These are phyloP conservation scores for Penicillium turbatum DNA, from an alignment of 495 filamentous ascomycete genomes.

Conservation along the genomic window DNA sequence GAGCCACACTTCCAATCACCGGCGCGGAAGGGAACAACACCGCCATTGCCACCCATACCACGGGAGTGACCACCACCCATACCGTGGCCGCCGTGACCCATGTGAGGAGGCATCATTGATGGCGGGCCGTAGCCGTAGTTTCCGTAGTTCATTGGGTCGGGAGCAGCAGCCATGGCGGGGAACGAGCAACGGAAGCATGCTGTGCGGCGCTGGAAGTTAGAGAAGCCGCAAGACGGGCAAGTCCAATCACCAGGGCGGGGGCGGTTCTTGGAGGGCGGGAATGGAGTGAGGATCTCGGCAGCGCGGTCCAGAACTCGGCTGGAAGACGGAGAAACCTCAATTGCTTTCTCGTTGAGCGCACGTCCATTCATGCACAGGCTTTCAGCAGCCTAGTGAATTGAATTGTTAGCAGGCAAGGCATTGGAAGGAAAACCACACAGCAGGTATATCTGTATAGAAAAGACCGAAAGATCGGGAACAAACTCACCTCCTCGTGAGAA, in stretches of 20 bases:
- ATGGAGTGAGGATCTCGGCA: slow-evolving; percentile 89
- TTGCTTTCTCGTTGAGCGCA: slow-evolving; percentile 95
- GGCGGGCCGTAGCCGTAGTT: slow-evolving; percentile 71
- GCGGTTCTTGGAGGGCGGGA: slow-evolving; percentile 97
- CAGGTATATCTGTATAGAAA: neutral
- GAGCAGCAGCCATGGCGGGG: slow-evolving; percentile 79
- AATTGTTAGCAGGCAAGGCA: slow-evolving; percentile 20
- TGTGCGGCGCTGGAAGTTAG: slow-evolving; percentile 93
- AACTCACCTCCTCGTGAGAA: slow-evolving; percentile 94
- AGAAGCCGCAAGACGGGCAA: slow-evolving; percentile 81
- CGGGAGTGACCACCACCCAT: slow-evolving; percentile 65
- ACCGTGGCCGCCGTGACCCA: slow-evolving; percentile 71
- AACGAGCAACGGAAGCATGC: slow-evolving; percentile 99
- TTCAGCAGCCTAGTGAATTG: slow-evolving; percentile 68
- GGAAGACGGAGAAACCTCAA: slow-evolving; percentile 96
- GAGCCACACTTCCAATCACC: slow-evolving; percentile 99
- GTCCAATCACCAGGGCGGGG: slow-evolving; percentile 98
- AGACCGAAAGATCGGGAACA: neutral
- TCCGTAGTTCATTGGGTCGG: slow-evolving; percentile 69
- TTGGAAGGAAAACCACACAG: neutral
- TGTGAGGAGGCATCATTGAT: slow-evolving; percentile 78
- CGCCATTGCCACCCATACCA: slow-evolving; percentile 72
- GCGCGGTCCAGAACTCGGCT: slow-evolving; percentile 92
- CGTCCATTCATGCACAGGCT: slow-evolving; percentile 98
- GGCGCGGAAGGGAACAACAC: slow-evolving; percentile 93